Evolutionary conservation across 805 yeast species (phyloP), one percentile per base, ranked within the genome.

Genomic region (Pichia pseudocactophila): DNA sequence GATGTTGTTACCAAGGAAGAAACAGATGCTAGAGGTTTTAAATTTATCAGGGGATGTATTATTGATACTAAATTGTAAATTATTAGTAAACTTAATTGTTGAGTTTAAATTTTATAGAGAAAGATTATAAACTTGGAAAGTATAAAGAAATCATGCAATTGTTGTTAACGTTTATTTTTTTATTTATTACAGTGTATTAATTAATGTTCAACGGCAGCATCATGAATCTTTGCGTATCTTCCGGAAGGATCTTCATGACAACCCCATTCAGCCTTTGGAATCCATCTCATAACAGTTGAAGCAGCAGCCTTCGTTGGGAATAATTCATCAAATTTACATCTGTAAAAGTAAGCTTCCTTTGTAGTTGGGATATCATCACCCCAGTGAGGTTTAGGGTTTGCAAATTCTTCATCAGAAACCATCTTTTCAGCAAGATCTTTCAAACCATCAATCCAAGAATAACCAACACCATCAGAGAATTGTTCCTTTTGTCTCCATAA

Each of bases 211-310:
- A 80, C 75, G 50, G 81, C 76, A 56, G 81, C 64, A 43, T 84
- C 89, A 65, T 92, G 98, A 55, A 83, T 78, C 70, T 84, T 78
- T 54, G 95, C 97, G 62, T 73, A 90, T 71, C 99, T 85, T 52
- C 99, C 99, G 43, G 96, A 84, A 42, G 99, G 99, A 68, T 92
- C 99, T 57, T 82, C 96, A 59, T 89, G 88, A 70, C 98, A 92
- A 53, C 99, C 99, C 99, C 99, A 92, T 66, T 92, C 98, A 50
- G 97, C 97, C 76, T 92, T 92, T 63, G 99, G 99, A 67, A 92
- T 69, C 99, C 99, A 92, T 76, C 98, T 83, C 97, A 86, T 88
- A 47, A 92, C 99, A 16, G 98, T 92, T 33, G 79, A 70, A 46
- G 96, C 97, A 51, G 95, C 98, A 52, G 96, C 92, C 66, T 79